Conservation (phyloP, 345 rosid genomes). For the Bruguiera sexangula region DNA sequence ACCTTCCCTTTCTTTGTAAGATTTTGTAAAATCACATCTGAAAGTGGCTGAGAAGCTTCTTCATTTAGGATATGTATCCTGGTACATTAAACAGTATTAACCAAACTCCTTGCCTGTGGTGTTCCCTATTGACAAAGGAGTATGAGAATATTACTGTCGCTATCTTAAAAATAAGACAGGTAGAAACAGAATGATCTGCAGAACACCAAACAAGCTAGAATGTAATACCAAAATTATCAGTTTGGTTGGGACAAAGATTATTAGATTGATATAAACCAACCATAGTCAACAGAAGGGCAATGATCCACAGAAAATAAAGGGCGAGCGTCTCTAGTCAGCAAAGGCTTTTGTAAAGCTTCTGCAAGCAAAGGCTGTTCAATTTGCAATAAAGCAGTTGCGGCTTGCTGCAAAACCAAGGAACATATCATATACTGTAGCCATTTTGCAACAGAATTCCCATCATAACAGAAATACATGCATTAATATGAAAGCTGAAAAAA, state of each 20-base stretch:
- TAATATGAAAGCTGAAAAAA: no score
- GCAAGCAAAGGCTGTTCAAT: slow-evolving; percentile 55
- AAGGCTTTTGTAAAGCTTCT: slow-evolving; percentile 44
- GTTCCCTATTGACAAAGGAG: slow-evolving; percentile 42
- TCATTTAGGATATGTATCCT: slow-evolving; percentile 52
- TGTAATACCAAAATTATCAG: not conserved
- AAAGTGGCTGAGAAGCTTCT: slow-evolving; percentile 49
- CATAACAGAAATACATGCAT: no score
- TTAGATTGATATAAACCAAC: not conserved
- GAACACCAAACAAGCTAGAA: not conserved
- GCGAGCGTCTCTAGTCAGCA: no score
- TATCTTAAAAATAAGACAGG: slow-evolving; percentile 7
- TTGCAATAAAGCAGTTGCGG: slow-evolving; percentile 50
- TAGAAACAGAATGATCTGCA: slow-evolving; percentile 1
- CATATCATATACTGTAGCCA: not conserved
- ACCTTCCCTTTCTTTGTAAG: slow-evolving; percentile 71
- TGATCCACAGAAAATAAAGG: no score
- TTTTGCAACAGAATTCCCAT: not conserved
- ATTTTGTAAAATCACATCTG: slow-evolving; percentile 55
- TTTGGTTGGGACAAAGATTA: not conserved
- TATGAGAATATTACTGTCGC: not conserved
- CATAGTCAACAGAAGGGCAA: no score
- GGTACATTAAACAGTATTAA: slow-evolving; percentile 49
- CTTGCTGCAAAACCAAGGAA: slow-evolving; percentile 49
- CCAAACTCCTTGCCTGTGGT: slow-evolving; percentile 44